Base-by-base conservation (phyloP, 805 yeast genomes). In the Yarrowia yakushimensis region DNA sequence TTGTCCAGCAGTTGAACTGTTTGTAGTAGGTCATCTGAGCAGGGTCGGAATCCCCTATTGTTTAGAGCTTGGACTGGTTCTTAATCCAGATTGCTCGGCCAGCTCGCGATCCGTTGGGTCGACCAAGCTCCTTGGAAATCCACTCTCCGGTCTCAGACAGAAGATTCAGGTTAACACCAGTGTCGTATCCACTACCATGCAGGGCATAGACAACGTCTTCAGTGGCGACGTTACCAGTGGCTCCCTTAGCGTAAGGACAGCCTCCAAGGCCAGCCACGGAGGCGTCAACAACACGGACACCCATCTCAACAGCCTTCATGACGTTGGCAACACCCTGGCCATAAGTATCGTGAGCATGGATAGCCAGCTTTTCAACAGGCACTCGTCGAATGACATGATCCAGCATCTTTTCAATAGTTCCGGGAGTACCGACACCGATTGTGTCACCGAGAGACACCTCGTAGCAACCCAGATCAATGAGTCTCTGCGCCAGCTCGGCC, bases 221-320 rank as follows among this genome's bases (percentile, higher is more conserved):
- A 8, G 74, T 71, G 5, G 74, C 67, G 12, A 70, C 73, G 45
- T 71, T 71, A 4, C 74, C 74, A 8, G 70, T 68, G 5, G 74
- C 73, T 3, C 74, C 74, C 52, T 70, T 70, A 23, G 74, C 73
- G 48, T 69, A 72, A 3, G 74, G 74, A 45, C 74, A 72, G n/a
- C 74, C 74, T 20, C 74, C 74, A 7, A 72, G 70, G 2, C 74
- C 74, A 11, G 68, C 73, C 4, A 70, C 72, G 9, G 71, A 68
- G 42, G 70, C 63, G 59, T 72, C 74, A 5, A 72, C 69, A 1
- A 67, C 68, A 25, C 72, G 59, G 23, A 72, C 60, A 10, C 74
- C 74, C 69, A 69, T 65, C 13, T 69, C 69, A 17, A 71, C 68
- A 1, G 74, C 73, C 60, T 66, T 64, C 52, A 70, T 48, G 11